Conservation (phyloP, 2,329 filamentous ascomycete genomes). For the Fusarium verticillioides region DNA sequence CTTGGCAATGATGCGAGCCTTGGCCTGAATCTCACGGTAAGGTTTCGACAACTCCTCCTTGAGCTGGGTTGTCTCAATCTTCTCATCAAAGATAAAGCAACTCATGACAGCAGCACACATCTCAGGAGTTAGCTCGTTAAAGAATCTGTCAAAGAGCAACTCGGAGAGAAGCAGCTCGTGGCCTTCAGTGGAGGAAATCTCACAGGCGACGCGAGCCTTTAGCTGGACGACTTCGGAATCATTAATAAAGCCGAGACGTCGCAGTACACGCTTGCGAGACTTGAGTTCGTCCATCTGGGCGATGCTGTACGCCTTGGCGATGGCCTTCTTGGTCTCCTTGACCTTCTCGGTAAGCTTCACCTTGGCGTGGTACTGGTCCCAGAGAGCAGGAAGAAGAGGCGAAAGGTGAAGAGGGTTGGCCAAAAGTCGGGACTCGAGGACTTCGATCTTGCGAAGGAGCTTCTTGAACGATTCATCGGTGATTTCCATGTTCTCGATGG, state of each 20-base stretch:
- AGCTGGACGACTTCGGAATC: conserved; percentile 95
- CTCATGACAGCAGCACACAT: conserved; percentile 87
- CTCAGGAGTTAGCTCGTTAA: conserved; percentile 93
- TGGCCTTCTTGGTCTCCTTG: conserved; percentile 88
- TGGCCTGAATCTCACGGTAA: conserved; percentile 84
- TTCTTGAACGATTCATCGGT: conserved; percentile 93
- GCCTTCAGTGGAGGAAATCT: conserved; percentile 90
- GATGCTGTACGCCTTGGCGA: conserved; percentile 84
- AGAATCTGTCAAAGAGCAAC: conserved; percentile 95
- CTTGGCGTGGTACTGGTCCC: conserved; percentile 88
- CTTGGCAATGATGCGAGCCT: conserved; percentile 90
- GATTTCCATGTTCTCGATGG: conserved; percentile 96
- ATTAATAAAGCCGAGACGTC: conserved; percentile 94
- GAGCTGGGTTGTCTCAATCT: conserved; percentile 80
- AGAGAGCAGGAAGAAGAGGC: conserved; percentile 83
- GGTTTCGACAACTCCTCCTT: conserved; percentile 89
- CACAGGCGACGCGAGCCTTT: conserved; percentile 96
- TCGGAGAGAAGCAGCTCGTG: conserved; percentile 95
- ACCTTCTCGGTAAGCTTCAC: conserved; percentile 80
- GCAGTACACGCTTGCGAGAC: conserved; percentile 92
- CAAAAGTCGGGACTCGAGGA: conserved; percentile 89
- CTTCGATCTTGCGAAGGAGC: conserved; percentile 93
- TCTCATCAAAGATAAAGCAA: conserved; percentile 98
- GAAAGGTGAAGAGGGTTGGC: conserved; percentile 93
- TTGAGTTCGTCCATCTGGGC: conserved; percentile 97